These are phyloP conservation scores for Asparagopsis taxiformis DNA, from an alignment of 31 red algal genomes.

Conservation along the genomic window DNA sequence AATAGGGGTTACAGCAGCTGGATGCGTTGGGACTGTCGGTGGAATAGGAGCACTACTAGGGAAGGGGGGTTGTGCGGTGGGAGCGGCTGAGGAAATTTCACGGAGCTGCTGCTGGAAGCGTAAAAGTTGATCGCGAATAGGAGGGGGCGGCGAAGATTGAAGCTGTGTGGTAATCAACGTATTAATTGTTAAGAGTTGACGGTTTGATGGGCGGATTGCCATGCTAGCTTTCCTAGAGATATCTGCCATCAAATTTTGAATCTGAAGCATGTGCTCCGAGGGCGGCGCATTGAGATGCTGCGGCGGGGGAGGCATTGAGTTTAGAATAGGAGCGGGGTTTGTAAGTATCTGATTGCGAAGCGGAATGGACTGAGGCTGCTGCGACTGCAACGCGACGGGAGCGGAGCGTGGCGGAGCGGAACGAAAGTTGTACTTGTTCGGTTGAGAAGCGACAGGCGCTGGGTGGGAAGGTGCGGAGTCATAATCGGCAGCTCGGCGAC, in stretches of 20 bases:
- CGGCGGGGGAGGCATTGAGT: no score
- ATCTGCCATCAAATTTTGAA: conserved; percentile 48
- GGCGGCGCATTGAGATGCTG: background rate
- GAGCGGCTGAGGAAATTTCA: conserved; percentile 27
- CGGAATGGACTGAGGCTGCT: no score
- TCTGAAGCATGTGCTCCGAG: conserved; percentile 14
- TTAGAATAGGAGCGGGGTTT: no score
- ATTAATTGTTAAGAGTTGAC: conserved; percentile 52
- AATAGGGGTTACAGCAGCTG: background rate
- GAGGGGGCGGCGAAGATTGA: conserved; percentile 6
- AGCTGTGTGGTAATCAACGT: conserved; percentile 61
- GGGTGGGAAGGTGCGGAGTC: no score
- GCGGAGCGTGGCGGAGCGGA: no score
- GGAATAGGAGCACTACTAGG: background rate
- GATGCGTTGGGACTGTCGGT: conserved; percentile 1
- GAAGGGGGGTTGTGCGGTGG: background rate
- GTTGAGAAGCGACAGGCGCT: no score
- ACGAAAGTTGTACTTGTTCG: no score
- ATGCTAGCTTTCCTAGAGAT: conserved; percentile 60
- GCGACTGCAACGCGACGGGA: no score
- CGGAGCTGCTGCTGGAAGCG: conserved; percentile 48
- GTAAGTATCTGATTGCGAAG: no score
- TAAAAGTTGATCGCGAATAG: conserved; percentile 19
- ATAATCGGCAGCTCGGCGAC: conserved; percentile 11
- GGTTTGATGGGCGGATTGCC: conserved; percentile 41